These are phyloP conservation scores for Colletotrichum sansevieriae DNA, from an alignment of 2,329 filamentous ascomycete genomes.

Conservation along the genomic window DNA sequence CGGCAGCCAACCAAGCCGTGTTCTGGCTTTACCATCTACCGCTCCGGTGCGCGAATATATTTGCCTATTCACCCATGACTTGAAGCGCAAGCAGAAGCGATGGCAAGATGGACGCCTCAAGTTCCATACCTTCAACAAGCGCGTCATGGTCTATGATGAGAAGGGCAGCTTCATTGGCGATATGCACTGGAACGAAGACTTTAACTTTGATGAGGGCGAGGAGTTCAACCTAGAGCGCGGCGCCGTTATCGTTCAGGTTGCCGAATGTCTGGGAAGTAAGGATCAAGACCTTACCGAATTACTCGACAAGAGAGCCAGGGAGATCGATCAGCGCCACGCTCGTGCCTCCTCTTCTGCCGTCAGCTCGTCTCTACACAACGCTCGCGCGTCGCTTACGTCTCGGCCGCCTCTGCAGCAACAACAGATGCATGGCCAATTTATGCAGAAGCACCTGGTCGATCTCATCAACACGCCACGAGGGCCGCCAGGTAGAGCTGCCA, in stretches of 20 bases:
- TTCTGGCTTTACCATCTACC: constrained; percentile 63
- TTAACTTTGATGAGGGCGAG: constrained; percentile 82
- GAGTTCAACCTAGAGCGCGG: constrained; percentile 84
- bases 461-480: constrained; percentile 72
- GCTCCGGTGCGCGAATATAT: constrained; percentile 84
- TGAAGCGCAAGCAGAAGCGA: constrained; percentile 87
- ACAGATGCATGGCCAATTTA: constrained; percentile 47
- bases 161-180: constrained; percentile 86
- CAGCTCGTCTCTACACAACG: constrained; percentile 43
- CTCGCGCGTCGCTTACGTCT: constrained; percentile 45
- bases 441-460: constrained; percentile 59
- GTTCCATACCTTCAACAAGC: constrained; percentile 91
- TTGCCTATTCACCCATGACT: constrained; percentile 89
- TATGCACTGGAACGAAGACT: constrained; percentile 80
- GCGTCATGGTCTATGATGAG: constrained; percentile 91
- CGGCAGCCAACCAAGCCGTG: not conserved
- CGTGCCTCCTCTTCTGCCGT: constrained; percentile 46
- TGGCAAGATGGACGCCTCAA: constrained; percentile 94
- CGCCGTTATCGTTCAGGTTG: constrained; percentile 83
- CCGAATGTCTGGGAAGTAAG: constrained; percentile 77
- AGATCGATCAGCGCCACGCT: constrained; percentile 64
- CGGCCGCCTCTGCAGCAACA: constrained; percentile 30
- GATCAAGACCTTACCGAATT: constrained; percentile 85
- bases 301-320: constrained; percentile 75
- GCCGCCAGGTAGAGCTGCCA: constrained; percentile 57